A percentile compares a stretch with the other conserved stretches of the same genome.
These are phyloP conservation scores for Trifolium subterraneum DNA, from an alignment of 306 rosid genomes.

Conservation along the genomic window DNA sequence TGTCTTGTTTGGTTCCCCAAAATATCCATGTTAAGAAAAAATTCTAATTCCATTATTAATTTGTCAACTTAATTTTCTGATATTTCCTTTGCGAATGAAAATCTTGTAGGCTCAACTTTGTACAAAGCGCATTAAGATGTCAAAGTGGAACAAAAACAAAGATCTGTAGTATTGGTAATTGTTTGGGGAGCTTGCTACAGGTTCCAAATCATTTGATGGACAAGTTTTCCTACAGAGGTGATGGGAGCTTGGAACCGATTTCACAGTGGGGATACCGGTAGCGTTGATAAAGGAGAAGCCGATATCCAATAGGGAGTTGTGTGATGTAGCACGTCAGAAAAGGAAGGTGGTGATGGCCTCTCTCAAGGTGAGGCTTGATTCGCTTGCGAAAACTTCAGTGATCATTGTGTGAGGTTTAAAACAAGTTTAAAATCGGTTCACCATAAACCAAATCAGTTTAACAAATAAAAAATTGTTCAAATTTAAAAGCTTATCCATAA, in stretches of 20 bases:
- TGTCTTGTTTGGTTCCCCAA: background rate
- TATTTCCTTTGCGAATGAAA: background rate
- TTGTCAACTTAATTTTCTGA: background rate
- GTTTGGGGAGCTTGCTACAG: background rate
- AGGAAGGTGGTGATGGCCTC: constrained; percentile 1
- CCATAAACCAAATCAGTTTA: constrained; percentile 2
- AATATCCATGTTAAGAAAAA: background rate
- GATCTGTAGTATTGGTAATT: background rate
- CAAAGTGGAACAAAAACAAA: background rate
- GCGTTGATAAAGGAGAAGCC: background rate
- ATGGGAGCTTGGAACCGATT: background rate
- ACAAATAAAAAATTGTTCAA: too few relatives aligned
- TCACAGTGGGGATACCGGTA: background rate
- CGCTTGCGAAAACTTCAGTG: background rate
- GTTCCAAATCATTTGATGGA: background rate
- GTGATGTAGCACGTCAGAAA: background rate
- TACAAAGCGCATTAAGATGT: background rate
- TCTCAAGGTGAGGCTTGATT: background rate
- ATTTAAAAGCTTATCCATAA: background rate
- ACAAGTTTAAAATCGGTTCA: constrained; percentile 7
- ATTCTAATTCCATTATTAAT: background rate
- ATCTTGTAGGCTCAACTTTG: background rate
- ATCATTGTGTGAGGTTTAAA: background rate
- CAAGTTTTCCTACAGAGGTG: background rate
- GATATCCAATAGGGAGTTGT: background rate